Evolutionary conservation across 805 yeast species (phyloP).

Genomic region (Monosporozyma yasuniensis): DNA sequence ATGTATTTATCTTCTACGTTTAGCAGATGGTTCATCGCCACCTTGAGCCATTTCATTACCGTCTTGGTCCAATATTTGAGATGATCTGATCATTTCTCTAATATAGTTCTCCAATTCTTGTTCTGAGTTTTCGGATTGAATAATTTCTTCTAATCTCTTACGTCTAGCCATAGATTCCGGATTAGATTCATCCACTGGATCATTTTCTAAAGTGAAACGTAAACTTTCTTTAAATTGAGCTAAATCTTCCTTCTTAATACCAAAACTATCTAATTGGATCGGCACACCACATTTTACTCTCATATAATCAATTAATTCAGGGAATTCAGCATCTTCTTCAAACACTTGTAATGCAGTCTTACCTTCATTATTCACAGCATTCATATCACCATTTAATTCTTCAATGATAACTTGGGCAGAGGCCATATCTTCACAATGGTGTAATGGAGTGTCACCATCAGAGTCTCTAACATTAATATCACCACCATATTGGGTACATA

Average conservation of each 20-base stretch:
- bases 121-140: constrained; percentile 75
- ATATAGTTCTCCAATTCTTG: constrained; percentile 63
- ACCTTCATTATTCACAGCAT: constrained; percentile 59
- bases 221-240: constrained; percentile 36
- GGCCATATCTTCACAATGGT: constrained; percentile 67
- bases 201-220: constrained; percentile 48
- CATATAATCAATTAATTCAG: constrained; percentile 65
- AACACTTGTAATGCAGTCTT: constrained; percentile 64
- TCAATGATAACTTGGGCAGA: constrained; percentile 62
- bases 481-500: constrained; percentile 46
- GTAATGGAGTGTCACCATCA: constrained; percentile 95
- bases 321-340: constrained; percentile 78
- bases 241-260: constrained; percentile 24
- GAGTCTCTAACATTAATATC: constrained; percentile 72
- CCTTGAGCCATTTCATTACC: constrained; percentile 8
- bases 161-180: constrained; percentile 50
- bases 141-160: constrained; percentile 55
- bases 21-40: constrained; percentile 18
- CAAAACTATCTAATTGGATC: constrained; percentile 16
- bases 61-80: constrained; percentile 32
- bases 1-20: constrained; percentile 6
- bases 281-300: constrained; percentile 32
- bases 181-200: constrained; percentile 32
- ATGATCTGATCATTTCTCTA: constrained; percentile 48
- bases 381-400: constrained; percentile 58